These are phyloP conservation scores for Rhodamnia argentea DNA, from an alignment of 345 rosid genomes.

Conservation along the genomic window DNA sequence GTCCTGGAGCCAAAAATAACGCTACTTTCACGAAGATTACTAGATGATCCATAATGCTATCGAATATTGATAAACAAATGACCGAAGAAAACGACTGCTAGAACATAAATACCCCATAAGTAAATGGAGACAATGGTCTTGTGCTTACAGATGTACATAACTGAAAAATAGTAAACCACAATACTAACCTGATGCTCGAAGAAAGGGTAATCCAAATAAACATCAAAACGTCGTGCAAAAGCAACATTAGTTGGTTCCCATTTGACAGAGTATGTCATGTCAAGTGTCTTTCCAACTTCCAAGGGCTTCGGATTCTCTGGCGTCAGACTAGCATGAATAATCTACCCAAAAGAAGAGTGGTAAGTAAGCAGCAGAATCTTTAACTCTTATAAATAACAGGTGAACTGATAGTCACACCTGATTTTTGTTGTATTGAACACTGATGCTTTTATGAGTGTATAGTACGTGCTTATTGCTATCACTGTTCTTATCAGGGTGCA, in stretches of 20 bases:
- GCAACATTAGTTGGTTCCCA: slow-evolving; percentile 62
- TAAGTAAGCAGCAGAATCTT: not conserved
- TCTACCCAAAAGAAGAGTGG: slow-evolving; percentile 23
- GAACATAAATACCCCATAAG: not conserved
- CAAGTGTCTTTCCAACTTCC: slow-evolving; percentile 51
- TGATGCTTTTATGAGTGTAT: slow-evolving; percentile 66
- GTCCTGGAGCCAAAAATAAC: not conserved
- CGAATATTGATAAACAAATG: not conserved
- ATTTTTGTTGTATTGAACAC: slow-evolving; percentile 60
- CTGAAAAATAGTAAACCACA: not conserved
- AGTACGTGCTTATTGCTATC: slow-evolving; percentile 64
- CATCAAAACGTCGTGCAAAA: slow-evolving; percentile 87
- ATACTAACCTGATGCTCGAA: slow-evolving; percentile 84
- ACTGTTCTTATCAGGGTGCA: slow-evolving; percentile 68
- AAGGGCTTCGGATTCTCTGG: slow-evolving; percentile 72
- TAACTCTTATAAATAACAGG: not conserved
- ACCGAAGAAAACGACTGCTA: not conserved
- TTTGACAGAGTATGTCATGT: slow-evolving; percentile 81
- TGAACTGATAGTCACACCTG: slow-evolving; percentile 39
- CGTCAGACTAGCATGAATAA: slow-evolving; percentile 80
- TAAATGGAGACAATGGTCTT: not conserved
- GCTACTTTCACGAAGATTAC: not conserved
- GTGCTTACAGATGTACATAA: not conserved
- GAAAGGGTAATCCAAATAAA: slow-evolving; percentile 86
- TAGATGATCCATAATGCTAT: not conserved